phyloP scores from a whole-genome alignment of 805 yeast species.

The Brettanomyces custersianus region DNA sequence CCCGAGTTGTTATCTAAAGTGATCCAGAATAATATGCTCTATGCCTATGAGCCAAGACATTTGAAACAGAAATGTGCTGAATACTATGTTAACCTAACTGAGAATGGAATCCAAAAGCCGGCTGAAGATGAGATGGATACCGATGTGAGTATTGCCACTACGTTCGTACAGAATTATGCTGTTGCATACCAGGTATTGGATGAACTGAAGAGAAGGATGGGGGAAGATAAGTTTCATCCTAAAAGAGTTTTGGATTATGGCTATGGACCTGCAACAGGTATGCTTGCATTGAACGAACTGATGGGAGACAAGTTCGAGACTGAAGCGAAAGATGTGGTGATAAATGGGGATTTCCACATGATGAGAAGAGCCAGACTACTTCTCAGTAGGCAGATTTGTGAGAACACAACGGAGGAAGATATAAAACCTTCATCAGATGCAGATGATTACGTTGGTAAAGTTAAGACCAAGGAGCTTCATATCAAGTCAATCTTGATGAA shows the following conservation, averaged over 20 bases:
- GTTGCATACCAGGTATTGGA: constrained; percentile 52
- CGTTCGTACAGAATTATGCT: constrained; percentile 76
- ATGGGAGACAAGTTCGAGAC: constrained; percentile 62
- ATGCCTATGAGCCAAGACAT: constrained; percentile 51
- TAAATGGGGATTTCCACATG: constrained; percentile 68
- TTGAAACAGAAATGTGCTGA: constrained; percentile 48
- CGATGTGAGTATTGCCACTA: constrained; percentile 73
- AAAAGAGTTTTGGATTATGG: constrained; percentile 65
- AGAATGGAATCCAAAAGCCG: constrained; percentile 41
- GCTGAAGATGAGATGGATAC: constrained; percentile 40
- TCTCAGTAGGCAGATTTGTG: constrained; percentile 60
- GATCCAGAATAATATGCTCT: constrained; percentile 56
- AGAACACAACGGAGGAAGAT: constrained; percentile 12
- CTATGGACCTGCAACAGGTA: constrained; percentile 87
- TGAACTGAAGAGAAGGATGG: constrained; percentile 55
- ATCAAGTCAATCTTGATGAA: constrained; percentile 49
- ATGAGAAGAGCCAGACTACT: constrained; percentile 69
- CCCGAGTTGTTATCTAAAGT: constrained; percentile 49
- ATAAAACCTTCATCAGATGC: constrained; percentile 1
- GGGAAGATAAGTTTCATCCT: constrained; percentile 49
- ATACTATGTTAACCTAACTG: constrained; percentile 30
- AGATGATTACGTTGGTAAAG: constrained; percentile 38
- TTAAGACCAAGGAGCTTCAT: constrained; percentile 47
- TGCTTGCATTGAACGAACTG: constrained; percentile 77
- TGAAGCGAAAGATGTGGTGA: constrained; percentile 56